Evolutionary conservation across 2,329 filamentous ascomycete genomes (phyloP), one percentile per base, ranked within the genome.

Genomic region (Pochonia chlamydosporia): DNA sequence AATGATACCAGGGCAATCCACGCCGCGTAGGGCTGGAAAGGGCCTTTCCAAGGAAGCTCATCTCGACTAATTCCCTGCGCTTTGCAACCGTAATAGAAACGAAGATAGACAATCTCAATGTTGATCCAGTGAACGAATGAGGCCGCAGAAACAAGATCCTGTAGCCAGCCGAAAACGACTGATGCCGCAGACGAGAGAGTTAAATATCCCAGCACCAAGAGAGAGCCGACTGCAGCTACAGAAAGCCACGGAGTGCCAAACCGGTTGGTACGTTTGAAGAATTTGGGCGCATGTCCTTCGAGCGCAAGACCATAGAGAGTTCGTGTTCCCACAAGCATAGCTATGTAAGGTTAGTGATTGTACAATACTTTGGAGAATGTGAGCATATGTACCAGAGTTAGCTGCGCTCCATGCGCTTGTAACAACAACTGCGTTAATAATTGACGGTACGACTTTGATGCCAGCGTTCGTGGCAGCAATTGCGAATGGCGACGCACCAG

Each of bases 171-270:
- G 62, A 85, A 85, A 4, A 82, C 82, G 9, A 71, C 66, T 31
- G 76, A 73, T 21, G 80, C 79, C 36, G 71, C 73, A 52, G 70
- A 71, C 40, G 75, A 79, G 26, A 80, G 71, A 56, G 82, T 84
- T 62, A 87, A 74, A 67, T 82, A 87, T 0, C 78, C 78, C 7
- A 87, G 70, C 14, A 80, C 68, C 40, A 79, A 79, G 57, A 85
- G 72, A 1, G 74, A 65, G 62, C 66, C 67, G 13, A 75, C 76
- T 43, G 61, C 65, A 7, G 73, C 55, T 2, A 77, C 72, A 5
- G 65, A 69, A 13, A 60, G 67, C 59, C 62, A 75, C 0, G 79
- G 80, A 1, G 81, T 75, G 41, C 81, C 81, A 40, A 71, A 70
- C 46, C 73, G 74, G 43, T 72, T 79, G 45, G 79, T 83, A 3